These are phyloP conservation scores for Saturnispora dispora DNA, from an alignment of 805 yeast genomes.

Conservation along the genomic window DNA sequence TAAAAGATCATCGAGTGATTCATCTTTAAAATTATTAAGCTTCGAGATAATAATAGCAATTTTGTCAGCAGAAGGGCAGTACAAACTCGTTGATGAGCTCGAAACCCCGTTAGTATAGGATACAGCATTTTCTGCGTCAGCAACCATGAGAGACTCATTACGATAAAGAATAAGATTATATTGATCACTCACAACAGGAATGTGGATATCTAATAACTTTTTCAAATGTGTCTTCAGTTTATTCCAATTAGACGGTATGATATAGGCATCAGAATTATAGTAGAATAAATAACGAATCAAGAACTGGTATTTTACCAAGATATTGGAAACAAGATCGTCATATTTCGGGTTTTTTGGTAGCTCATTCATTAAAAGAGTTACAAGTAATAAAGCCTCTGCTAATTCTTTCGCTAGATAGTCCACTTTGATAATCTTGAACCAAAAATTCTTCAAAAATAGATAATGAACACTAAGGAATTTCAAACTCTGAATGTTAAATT, in stretches of 20 bases:
- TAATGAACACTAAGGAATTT: slow-evolving; percentile 27
- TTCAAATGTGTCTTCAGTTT: slow-evolving; percentile 40
- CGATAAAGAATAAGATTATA: slow-evolving; percentile 54
- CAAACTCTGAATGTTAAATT: slow-evolving; percentile 15
- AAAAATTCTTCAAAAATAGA: slow-evolving; percentile 54
- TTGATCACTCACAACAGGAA: slow-evolving; percentile 34
- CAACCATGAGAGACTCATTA: slow-evolving; percentile 62
- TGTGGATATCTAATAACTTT: slow-evolving; percentile 29
- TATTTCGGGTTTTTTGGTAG: slow-evolving; percentile 13
- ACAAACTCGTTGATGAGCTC: neutral
- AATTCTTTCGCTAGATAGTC: slow-evolving; percentile 58
- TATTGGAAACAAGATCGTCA: slow-evolving; percentile 13
- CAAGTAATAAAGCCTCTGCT: slow-evolving; percentile 45
- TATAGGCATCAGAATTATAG: slow-evolving; percentile 48
- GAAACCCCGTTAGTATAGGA: neutral
- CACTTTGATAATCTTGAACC: slow-evolving; percentile 52
- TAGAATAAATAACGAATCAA: slow-evolving; percentile 36
- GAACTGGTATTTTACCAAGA: slow-evolving; percentile 23
- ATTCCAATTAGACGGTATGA: slow-evolving; percentile 57
- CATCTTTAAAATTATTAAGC: slow-evolving; percentile 22
- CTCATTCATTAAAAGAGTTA: slow-evolving; percentile 17
- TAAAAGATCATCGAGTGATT: slow-evolving; percentile 15
- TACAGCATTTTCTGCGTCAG: slow-evolving; percentile 20
- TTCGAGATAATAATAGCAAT: slow-evolving; percentile 17
- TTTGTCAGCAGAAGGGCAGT: slow-evolving; percentile 10